phyloP scores from a whole-genome alignment of 192 early-diverging fungal species.

The Umbelopsis isabellina region DNA sequence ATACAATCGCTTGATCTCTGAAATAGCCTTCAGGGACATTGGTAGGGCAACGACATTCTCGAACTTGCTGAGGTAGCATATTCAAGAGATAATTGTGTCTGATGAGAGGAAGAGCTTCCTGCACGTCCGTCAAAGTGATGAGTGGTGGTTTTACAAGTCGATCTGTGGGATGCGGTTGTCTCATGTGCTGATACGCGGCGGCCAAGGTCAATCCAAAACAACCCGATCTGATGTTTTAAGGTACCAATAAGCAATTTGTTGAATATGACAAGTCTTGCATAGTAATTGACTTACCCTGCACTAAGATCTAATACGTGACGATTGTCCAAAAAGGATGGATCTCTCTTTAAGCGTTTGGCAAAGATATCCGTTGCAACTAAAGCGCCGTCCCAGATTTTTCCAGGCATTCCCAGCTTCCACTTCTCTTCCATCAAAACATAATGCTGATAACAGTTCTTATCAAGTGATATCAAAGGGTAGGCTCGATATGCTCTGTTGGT shows the following conservation, averaged over 20 bases:
- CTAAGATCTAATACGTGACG: conserved; percentile 51
- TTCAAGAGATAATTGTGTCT: conserved; percentile 42
- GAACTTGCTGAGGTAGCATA: neutral
- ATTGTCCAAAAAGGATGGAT: conserved; percentile 33
- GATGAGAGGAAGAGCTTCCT: conserved; percentile 46
- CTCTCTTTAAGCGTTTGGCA: conserved; percentile 21
- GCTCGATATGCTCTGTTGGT: conserved; percentile 12
- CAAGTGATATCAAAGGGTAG: conserved; percentile 10
- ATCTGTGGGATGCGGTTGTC: neutral
- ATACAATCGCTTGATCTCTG: neutral
- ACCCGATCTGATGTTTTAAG: neutral
- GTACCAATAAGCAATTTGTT: neutral
- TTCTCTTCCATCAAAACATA: conserved; percentile 30
- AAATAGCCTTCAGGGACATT: conserved; percentile 5
- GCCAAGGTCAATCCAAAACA: neutral
- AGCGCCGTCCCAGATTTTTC: conserved; percentile 57
- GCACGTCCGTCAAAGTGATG: conserved; percentile 47
- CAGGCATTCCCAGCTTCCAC: conserved; percentile 49
- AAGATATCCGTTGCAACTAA: conserved; percentile 45
- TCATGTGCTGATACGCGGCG: neutral
- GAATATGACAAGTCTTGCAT: neutral
- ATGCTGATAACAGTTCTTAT: conserved; percentile 24
- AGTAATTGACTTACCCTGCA: conserved; percentile 38
- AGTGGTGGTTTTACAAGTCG: neutral
- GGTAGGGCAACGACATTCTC: neutral